phyloP scores from a whole-genome alignment of 2,329 filamentous ascomycete species.

The Lasiodiplodia gonubiensis region DNA sequence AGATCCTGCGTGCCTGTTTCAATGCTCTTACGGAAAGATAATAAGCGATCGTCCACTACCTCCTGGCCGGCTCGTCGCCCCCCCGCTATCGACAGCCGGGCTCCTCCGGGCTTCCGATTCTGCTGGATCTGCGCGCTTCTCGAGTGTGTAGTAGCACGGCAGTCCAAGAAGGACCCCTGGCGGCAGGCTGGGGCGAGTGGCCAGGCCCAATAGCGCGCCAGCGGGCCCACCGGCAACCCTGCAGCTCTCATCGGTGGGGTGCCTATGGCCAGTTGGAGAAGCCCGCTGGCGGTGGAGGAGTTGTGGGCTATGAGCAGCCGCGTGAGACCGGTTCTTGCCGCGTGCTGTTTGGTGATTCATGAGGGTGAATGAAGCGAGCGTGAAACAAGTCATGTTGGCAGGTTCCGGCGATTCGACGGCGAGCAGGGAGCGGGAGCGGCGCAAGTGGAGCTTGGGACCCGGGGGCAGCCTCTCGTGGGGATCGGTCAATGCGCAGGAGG shows the following conservation, averaged over 20 bases:
- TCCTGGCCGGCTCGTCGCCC: slow-evolving; percentile 16
- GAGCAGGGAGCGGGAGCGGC: slow-evolving; percentile 27
- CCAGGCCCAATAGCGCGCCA: slow-evolving; percentile 4
- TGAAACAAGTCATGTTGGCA: slow-evolving; percentile 28
- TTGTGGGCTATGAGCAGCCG: neutral
- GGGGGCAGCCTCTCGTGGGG: slow-evolving; percentile 18
- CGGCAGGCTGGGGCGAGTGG: neutral
- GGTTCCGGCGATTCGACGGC: slow-evolving; percentile 24
- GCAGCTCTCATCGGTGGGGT: slow-evolving; percentile 9
- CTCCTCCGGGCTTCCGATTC: neutral
- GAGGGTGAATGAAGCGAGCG: slow-evolving; percentile 24
- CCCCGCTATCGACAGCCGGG: neutral
- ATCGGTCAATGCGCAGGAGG: slow-evolving; percentile 27
- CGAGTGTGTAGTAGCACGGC: neutral
- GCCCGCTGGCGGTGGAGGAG: neutral
- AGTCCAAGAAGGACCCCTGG: neutral
- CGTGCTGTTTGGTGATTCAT: slow-evolving; percentile 26
- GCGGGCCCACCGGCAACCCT: slow-evolving; percentile 14
- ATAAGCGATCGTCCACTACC: slow-evolving; percentile 23
- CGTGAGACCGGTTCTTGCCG: slow-evolving; percentile 28
- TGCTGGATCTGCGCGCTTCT: slow-evolving; percentile 4
- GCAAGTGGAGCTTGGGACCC: slow-evolving; percentile 15
- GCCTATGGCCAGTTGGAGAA: slow-evolving; percentile 10
- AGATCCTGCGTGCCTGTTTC: slow-evolving; percentile 27
- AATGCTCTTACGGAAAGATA: slow-evolving; percentile 22